Evolutionary conservation across 345 rosid genomes (phyloP).

Genomic region (Excoecaria agallocha): DNA sequence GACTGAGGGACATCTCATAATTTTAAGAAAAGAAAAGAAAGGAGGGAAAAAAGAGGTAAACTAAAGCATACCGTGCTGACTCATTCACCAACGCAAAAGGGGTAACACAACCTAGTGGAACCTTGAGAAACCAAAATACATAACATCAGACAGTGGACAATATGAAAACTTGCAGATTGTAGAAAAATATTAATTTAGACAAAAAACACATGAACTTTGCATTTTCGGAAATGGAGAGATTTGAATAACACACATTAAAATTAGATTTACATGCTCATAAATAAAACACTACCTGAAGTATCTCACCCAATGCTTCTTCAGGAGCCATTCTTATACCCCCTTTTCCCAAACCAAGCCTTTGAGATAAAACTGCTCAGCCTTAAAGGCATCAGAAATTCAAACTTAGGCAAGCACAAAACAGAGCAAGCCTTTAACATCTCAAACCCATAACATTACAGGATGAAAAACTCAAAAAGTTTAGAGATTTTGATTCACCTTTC

Average conservation of each 20-base stretch:
- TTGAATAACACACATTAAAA: not conserved
- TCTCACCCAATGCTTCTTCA: constrained; percentile 74
- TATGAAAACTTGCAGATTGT: not conserved
- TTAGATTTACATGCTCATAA: not conserved
- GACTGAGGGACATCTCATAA: not conserved
- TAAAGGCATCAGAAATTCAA: constrained; percentile 21
- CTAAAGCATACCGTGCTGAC: constrained; percentile 63
- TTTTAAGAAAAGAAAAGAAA: not conserved
- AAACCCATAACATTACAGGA: not conserved
- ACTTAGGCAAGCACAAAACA: constrained; percentile 6
- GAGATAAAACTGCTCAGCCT: constrained; percentile 72
- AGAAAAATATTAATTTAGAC: not conserved
- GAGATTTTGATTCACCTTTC: constrained; percentile 48
- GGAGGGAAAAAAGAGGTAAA: not conserved
- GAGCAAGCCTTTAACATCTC: not conserved
- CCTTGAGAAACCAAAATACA: constrained; percentile 38
- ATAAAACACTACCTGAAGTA: constrained; percentile 51
- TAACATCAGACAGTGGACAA: constrained; percentile 7
- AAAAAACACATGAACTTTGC: not conserved
- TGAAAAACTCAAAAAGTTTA: not conserved
- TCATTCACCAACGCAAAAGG: constrained; percentile 81
- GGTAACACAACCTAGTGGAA: constrained; percentile 80
- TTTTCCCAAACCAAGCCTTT: constrained; percentile 93
- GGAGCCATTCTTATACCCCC: constrained; percentile 95
- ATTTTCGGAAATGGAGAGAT: not conserved